Evolutionary conservation across 768 basidiomycete species (phyloP), one percentile per base, ranked within the genome.

Genomic region (Rhodosporidiobolus odoratus): DNA sequence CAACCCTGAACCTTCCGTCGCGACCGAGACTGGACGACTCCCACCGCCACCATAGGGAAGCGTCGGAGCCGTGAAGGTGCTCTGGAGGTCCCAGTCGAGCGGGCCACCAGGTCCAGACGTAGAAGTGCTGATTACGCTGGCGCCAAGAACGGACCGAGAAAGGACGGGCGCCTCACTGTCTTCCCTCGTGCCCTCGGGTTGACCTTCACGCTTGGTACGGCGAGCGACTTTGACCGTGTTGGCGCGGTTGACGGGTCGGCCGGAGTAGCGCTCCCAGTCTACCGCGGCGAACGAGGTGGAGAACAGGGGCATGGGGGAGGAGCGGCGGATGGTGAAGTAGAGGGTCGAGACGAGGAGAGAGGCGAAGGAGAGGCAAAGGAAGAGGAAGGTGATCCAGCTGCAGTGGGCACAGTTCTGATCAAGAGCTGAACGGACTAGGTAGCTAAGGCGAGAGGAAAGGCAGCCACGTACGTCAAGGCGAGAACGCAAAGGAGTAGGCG

Each of bases 381-480:
- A 58, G 19, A 73, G 38, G 63, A 68, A 58, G 47, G 41, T n/a
- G 59, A 67, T 67, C 66, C 69, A 71, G n/a, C 69, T 71, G 45
- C n/a, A n/a, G n/a, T 8, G 21, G 34, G 15, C 13, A 32, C n/a
- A n/a, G n/a, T n/a, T n/a, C n/a, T n/a, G 30, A 35, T 25, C 4
- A 10, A 16, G 30, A 13, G 23, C 37, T 27, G 27, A 58, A n/a
- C 8, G 50, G 4, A 8, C n/a, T 6, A 13, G 1, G n/a, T 8
- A 1, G 41, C 23, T 4, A 1, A 38, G 7, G 35, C 30, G 19
- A 38, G 37, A 35, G 21, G 10, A 10, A 5, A 10, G 19, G 27
- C n/a, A n/a, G n/a, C n/a, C n/a, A 27, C 71, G 52, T 23, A 68
- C 71, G 66, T 68, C 25, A 73, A 27, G 12, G 71, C 35, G 10